These are phyloP conservation scores for Lasiodiplodia theobromae DNA, from an alignment of 2,329 filamentous ascomycete genomes.

Conservation along the genomic window DNA sequence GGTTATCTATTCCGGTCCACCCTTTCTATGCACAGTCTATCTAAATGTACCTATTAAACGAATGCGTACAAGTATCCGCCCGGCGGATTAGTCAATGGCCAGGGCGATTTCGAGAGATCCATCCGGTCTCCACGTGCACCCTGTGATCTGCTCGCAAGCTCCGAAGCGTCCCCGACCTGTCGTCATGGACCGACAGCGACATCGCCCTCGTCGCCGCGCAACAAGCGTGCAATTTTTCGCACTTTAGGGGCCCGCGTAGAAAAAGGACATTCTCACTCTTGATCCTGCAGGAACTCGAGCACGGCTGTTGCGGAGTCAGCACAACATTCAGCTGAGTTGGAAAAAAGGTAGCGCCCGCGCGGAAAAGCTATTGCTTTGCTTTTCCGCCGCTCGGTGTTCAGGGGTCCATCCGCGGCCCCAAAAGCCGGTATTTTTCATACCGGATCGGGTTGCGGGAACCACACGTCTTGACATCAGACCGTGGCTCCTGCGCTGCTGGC, in stretches of 20 bases:
- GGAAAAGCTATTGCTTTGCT: constrained; percentile 2
- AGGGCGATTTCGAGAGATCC: constrained; percentile 19
- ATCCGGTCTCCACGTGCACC: constrained; percentile 23
- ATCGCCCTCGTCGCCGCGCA: constrained; percentile 10
- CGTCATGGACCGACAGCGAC: constrained; percentile 12
- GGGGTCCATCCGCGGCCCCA: neutral
- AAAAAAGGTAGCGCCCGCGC: neutral
- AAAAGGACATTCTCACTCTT: constrained; percentile 38
- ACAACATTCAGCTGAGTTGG: neutral
- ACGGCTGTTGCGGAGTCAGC: constrained; percentile 57
- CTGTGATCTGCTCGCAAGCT: constrained; percentile 24
- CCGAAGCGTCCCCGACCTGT: constrained; percentile 23
- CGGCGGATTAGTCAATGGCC: constrained; percentile 21
- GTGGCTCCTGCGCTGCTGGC: constrained; percentile 9
- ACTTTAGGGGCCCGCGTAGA: neutral
- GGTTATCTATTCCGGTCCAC: constrained; percentile 21
- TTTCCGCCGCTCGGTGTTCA: neutral
- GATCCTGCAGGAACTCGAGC: constrained; percentile 68
- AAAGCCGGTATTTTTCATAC: neutral
- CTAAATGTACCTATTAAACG: constrained; percentile 10
- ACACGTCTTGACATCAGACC: neutral
- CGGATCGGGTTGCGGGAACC: neutral
- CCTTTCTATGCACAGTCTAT: constrained; percentile 1
- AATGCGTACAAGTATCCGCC: constrained; percentile 6
- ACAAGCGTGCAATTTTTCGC: neutral